Conservation (phyloP, 2,329 filamentous ascomycete genomes). For the Fusarium agapanthi region DNA sequence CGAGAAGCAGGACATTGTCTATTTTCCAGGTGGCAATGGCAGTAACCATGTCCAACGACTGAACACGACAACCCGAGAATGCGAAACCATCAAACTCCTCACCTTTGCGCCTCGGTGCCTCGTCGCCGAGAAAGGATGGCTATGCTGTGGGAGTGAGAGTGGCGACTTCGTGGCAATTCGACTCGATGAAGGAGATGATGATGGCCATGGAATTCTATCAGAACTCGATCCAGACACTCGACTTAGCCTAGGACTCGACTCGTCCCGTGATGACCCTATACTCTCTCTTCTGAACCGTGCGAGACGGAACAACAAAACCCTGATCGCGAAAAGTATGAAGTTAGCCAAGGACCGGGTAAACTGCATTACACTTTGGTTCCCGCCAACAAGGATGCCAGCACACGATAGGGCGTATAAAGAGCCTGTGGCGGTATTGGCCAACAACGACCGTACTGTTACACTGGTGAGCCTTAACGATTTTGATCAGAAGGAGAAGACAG, state of each 20-base stretch:
- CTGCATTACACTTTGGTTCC: slow-evolving; percentile 72
- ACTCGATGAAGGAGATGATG: slow-evolving; percentile 55
- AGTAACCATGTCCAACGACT: slow-evolving; percentile 72
- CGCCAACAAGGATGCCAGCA: slow-evolving; percentile 47
- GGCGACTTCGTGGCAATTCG: slow-evolving; percentile 88
- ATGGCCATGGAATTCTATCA: slow-evolving; percentile 37
- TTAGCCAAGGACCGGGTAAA: slow-evolving; percentile 70
- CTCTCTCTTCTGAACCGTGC: slow-evolving; percentile 51
- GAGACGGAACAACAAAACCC: slow-evolving; percentile 53
- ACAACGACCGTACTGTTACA: slow-evolving; percentile 91
- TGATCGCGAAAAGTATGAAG: slow-evolving; percentile 61
- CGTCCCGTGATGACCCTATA: slow-evolving; percentile 47
- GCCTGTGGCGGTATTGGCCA: slow-evolving; percentile 77
- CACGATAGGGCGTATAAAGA: slow-evolving; percentile 54
- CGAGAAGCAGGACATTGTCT: slow-evolving; percentile 78
- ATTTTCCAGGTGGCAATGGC: slow-evolving; percentile 81
- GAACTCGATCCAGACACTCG: slow-evolving; percentile 49
- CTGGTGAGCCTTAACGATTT: slow-evolving; percentile 79
- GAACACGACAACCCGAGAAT: slow-evolving; percentile 73
- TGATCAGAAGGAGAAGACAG: slow-evolving; percentile 51
- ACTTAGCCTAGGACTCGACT: slow-evolving; percentile 44
- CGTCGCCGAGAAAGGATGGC: slow-evolving; percentile 85
- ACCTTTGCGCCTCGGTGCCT: slow-evolving; percentile 84
- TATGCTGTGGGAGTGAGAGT: slow-evolving; percentile 88
- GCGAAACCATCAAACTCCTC: slow-evolving; percentile 76